A percentile compares a stretch with the other conserved stretches of the same genome.
These are phyloP conservation scores for Flammula alnicola DNA, from an alignment of 1,284 basidiomycete species.

Conservation along the genomic window DNA sequence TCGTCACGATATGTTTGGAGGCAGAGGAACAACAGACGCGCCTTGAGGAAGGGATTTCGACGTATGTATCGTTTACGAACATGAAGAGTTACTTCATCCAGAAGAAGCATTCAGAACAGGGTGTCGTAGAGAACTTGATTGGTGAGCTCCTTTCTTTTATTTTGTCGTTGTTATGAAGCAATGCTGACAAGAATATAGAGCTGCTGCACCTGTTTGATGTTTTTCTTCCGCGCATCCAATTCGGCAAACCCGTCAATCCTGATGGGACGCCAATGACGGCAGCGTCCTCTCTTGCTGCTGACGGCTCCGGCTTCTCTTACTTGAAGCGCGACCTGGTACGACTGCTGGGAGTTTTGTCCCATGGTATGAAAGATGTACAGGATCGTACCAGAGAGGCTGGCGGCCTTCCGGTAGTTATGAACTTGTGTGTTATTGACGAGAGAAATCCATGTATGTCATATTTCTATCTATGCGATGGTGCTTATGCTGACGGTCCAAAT, in stretches of 20 bases:
- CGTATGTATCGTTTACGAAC: conserved; percentile 28
- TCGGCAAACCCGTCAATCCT: conserved; percentile 57
- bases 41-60: conserved; percentile 18
- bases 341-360: conserved; percentile 75
- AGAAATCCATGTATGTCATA: conserved; percentile 77
- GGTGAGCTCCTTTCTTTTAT: conserved; percentile 41
- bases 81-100: conserved; percentile 49
- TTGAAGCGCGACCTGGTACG: conserved; percentile 86
- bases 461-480: conserved; percentile 3
- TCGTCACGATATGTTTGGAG: conserved; percentile 67
- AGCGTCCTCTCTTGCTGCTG: conserved; percentile 24
- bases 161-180: conserved; percentile 10
- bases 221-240: conserved; percentile 81
- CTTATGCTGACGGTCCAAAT: conserved; percentile 19
- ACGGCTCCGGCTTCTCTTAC: conserved; percentile 70
- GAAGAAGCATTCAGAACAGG: conserved; percentile 44
- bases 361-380: conserved; percentile 67
- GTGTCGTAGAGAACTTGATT: conserved; percentile 61
- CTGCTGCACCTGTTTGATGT: conserved; percentile 69
- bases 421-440: conserved; percentile 88
- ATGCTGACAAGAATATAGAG: conserved; percentile 44
- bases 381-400: conserved; percentile 71
- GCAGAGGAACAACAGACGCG: conserved; percentile 44
- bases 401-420: conserved; percentile 82
- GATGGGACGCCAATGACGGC: conserved; percentile 25